Base-by-base conservation (phyloP, 164 flowering plant genomes). In the Taxillus chinensis region DNA sequence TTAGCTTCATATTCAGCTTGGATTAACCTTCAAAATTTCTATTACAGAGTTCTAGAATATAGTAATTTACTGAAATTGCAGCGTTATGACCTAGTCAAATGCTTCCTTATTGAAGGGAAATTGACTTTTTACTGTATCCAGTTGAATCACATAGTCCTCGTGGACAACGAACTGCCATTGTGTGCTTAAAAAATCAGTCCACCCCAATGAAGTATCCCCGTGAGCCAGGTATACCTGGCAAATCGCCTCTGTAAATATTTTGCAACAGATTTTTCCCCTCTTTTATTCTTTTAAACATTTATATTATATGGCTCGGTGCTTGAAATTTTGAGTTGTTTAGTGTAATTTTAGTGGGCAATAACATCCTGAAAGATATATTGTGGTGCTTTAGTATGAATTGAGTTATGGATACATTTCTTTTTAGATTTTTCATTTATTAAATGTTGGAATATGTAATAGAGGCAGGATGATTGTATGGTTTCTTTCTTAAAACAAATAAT, bases 201-300 rank as follows among this genome's bases (percentile, higher is more conserved):
- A 89, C 92, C 39, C 92, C 96, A 17, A 75, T 58, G 71, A 86
- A 74, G 76, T 92, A 87, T 83, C 96, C 98, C 11, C 90, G 91
- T 49, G 81, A 77, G 60, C 85, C 92, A 75, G 98, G 98, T 68
- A 84, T 83, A 48, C 96, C 96, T 39, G 73, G 82, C 7, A 89
- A 87, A 82, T 60, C 62, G 45, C 97, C 95, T 50, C 66, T 89
- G 68, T 86, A 73, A 78, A 55, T 63, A 38, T 58, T 41, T 64
- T 27, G 27, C 27, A 27, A 27, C 27, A 27, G 39, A 17, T 16
- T 7, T 15, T 41, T 50, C 54, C 41, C 8, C 27, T 51, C 40
- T 51, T n/a, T 52, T 58, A n/a, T 54, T 59, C 62, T 8, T 59
- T 45, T 62, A 41, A n/a, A 8, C 2, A 10, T 39, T 62, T 39